phyloP scores from a whole-genome alignment of 2,329 filamentous ascomycete species.

The Orbilia ellipsospora region DNA sequence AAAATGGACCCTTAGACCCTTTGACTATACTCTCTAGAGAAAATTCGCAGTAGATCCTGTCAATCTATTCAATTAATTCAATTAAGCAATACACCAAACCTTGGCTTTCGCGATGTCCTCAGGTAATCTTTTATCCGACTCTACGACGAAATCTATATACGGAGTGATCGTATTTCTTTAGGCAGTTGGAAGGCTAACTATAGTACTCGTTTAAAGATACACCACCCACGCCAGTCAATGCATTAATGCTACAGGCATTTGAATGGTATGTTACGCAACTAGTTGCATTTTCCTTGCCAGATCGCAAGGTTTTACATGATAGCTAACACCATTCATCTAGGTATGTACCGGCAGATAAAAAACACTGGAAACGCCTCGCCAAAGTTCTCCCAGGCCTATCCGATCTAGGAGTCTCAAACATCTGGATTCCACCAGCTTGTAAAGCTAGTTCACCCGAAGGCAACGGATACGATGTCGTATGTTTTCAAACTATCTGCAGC shows the following conservation, averaged over 20 bases:
- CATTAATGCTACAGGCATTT: constrained; percentile 73
- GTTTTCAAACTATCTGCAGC: too few species aligned
- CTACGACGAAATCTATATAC: too few species aligned
- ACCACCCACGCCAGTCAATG: constrained; percentile 43
- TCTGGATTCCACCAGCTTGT: constrained; percentile 78
- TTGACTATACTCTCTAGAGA: constrained; percentile 14
- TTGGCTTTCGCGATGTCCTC: not conserved
- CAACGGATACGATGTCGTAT: constrained; percentile 73
- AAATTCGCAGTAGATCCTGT: constrained; percentile 31
- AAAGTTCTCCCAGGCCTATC: constrained; percentile 68
- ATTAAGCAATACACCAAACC: not conserved
- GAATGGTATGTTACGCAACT: constrained; percentile 67
- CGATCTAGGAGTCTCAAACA: constrained; percentile 70
- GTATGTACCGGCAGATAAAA: constrained; percentile 72
- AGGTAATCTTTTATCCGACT: too few species aligned
- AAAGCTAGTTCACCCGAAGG: constrained; percentile 72
- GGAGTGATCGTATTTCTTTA: too few species aligned
- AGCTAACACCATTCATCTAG: not conserved
- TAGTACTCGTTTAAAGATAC: not conserved
- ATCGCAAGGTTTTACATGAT: too few species aligned
- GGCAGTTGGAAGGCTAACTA: too few species aligned
- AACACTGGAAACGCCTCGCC: constrained; percentile 72
- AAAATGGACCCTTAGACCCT: not conserved
- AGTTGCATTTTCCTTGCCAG: not conserved
- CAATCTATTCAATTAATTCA: constrained; percentile 22